These are phyloP conservation scores for Botrytis cinerea DNA, from an alignment of 2,329 filamentous ascomycete genomes.

Conservation along the genomic window DNA sequence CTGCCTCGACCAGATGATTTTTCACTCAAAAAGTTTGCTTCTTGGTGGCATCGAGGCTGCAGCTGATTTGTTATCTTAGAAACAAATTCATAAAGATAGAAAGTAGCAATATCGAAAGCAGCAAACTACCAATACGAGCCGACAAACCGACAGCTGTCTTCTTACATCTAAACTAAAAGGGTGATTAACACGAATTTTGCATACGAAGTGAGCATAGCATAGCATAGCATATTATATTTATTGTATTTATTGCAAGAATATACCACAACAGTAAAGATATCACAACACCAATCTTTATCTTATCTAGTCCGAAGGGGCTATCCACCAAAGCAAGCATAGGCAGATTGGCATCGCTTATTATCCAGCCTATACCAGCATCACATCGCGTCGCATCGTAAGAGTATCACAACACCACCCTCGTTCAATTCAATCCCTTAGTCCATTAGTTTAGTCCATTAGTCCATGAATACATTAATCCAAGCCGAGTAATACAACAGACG, in stretches of 20 bases:
- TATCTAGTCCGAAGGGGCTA: not conserved
- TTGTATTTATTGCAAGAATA: not conserved
- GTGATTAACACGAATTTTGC: not conserved
- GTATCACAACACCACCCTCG: not conserved
- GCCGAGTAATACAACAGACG: constrained; percentile 8
- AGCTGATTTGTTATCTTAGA: not conserved
- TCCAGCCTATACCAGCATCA: not conserved
- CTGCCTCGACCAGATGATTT: too few species aligned
- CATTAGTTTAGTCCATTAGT: not conserved
- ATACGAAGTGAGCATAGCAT: not conserved
- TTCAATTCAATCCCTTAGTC: not conserved
- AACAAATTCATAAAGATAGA: not conserved
- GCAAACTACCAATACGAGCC: not conserved
- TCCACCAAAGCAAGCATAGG: not conserved
- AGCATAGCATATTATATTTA: not conserved
- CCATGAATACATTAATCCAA: not conserved
- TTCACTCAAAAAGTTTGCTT: not conserved
- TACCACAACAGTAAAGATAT: not conserved
- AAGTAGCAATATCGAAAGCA: not conserved
- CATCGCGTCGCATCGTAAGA: not conserved
- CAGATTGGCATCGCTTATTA: not conserved
- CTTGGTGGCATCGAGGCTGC: not conserved
- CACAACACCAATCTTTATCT: not conserved
- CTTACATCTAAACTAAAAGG: not conserved
- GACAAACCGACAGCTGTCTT: not conserved